Base-by-base conservation (phyloP, 208 protist species). In the Leishmania mexicana region DNA sequence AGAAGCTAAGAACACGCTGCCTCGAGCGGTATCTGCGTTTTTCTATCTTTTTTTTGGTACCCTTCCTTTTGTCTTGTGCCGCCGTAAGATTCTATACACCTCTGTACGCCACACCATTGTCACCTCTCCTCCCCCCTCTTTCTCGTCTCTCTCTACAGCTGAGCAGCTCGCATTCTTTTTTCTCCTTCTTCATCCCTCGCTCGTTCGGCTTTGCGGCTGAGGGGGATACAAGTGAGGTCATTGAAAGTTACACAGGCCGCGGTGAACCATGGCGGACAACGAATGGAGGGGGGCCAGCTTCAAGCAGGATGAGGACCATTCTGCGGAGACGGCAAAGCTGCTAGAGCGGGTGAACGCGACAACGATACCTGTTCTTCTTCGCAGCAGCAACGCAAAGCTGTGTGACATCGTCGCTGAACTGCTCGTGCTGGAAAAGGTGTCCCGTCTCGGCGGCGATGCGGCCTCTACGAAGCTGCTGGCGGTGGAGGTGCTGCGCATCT, bases 241-340 rank as follows among this genome's bases (percentile, higher is more conserved):
- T 31, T 54, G 24, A 76, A 57, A 73, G 10, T 76, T 11, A 67
- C 62, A 85, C 19, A 57, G 8, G 15, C 42, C 28, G 74, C 35
- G 21, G 62, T 24, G 35, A 80, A 81, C 81, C 80, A 94, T 92
- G 80, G 84, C 90, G 62, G 90, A 94, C 81, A 89, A 88, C 78
- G 93, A 96, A 58, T 98, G 95, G 95, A 95, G 91, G 72, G 92
- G 94, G 10, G 95, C 95, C 21, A 94, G 87, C 80, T 98, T 98
- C 78, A 96, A 96, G 87, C 89, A 98, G 80, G 91, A 88, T 62
- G 93, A 96, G 86, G 95, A 98, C 74, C 88, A 96, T 87, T 95
- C 87, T 68, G 84, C 88, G 42, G 91, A 87, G 40, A 92, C 92
- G 10, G 81, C 85, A 38, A 83, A 83, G 68, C 76, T 97, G 54